phyloP scores from a whole-genome alignment of 306 rosid species.

The Quercus parvula region DNA sequence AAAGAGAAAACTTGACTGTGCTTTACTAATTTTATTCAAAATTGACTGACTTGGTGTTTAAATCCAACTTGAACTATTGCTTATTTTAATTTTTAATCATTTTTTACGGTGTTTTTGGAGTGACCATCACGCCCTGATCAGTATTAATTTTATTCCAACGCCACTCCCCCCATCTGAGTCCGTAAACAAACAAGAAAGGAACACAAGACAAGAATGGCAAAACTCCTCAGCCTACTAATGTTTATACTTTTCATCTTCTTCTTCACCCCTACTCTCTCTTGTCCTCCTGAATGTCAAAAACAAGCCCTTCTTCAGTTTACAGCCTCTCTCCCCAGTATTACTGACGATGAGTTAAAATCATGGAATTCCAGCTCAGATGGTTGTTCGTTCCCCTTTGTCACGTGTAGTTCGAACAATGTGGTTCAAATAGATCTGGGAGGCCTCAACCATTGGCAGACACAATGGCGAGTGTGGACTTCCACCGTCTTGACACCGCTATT shows the following conservation, averaged over 20 bases:
- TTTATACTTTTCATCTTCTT: neutral
- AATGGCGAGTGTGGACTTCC: too few relatives aligned
- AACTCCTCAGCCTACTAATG: neutral
- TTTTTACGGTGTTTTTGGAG: too few relatives aligned
- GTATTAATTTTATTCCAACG: too few relatives aligned
- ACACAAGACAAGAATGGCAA: neutral
- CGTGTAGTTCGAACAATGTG: neutral
- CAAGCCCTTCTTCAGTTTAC: neutral
- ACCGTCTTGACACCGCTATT: neutral
- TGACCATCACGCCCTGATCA: too few relatives aligned
- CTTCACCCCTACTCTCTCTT: neutral
- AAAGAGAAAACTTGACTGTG: too few relatives aligned
- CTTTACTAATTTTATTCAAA: too few relatives aligned
- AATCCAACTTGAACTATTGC: too few relatives aligned
- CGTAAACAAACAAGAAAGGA: too few relatives aligned
- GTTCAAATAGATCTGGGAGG: too few relatives aligned
- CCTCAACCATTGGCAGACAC: rapidly evolving
- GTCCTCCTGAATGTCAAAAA: conserved; percentile 19
- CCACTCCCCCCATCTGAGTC: too few relatives aligned
- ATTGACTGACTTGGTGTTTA: too few relatives aligned
- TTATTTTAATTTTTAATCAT: too few relatives aligned
- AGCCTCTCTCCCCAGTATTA: neutral
- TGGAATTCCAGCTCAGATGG: conserved; percentile 26
- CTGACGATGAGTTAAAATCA: neutral
- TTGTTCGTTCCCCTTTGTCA: conserved; percentile 23